These are phyloP conservation scores for Phragmites australis DNA, from an alignment of 176 grass and related monocot species.

Conservation along the genomic window DNA sequence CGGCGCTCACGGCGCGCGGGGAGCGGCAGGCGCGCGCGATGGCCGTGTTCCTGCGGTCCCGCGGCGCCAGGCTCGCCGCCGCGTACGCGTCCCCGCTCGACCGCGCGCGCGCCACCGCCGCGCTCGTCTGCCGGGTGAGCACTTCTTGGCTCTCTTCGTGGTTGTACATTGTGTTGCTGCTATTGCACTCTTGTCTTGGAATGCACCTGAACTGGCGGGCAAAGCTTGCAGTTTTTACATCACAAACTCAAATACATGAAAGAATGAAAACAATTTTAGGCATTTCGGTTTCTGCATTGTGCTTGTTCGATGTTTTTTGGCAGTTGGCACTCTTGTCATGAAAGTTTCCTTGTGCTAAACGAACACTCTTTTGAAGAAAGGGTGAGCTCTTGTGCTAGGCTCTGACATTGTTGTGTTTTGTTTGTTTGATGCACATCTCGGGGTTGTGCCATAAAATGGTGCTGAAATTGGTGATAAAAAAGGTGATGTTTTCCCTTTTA, in stretches of 20 bases:
- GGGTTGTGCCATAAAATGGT: background rate
- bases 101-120: conserved; percentile 62
- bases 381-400: background rate
- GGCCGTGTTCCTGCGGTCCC: conserved; percentile 76
- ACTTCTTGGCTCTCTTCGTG: background rate
- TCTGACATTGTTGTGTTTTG: background rate
- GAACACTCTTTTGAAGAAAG: background rate
- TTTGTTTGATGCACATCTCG: background rate
- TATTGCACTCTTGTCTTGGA: background rate
- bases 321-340: background rate
- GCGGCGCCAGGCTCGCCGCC: conserved; percentile 45
- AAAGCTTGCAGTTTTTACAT: background rate
- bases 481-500: background rate
- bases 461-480: background rate
- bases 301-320: background rate
- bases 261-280: background rate
- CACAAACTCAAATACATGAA: background rate
- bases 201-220: conserved; percentile 1
- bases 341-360: background rate
- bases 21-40: conserved; percentile 77
- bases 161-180: background rate
- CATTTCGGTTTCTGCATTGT: background rate
- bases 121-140: conserved; percentile 67
- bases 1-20: conserved; percentile 67
- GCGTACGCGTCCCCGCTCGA: conserved; percentile 66